Conservation (phyloP, 345 rosid species). For the Syzygium grande region DNA sequence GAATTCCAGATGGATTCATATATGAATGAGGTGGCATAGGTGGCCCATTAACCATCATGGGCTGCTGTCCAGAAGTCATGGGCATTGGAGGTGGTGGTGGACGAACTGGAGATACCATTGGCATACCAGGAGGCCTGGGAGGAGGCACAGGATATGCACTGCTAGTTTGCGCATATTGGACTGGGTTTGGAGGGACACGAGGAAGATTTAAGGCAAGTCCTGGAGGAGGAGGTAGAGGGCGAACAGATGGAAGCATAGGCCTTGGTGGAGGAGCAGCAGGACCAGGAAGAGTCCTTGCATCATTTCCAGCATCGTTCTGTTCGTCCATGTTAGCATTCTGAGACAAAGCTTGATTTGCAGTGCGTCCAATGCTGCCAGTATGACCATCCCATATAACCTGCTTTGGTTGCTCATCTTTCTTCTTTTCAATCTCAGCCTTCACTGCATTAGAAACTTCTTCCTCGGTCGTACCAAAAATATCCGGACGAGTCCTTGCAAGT, state of each 20-base stretch:
- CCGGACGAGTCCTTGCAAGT: constrained; percentile 80
- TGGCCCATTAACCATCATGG: constrained; percentile 50
- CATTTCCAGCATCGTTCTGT: constrained; percentile 34
- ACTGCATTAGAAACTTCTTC: constrained; percentile 96
- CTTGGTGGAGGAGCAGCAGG: constrained; percentile 84
- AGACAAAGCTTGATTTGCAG: constrained; percentile 81
- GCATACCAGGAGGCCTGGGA: constrained; percentile 57
- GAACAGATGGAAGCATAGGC: constrained; percentile 51
- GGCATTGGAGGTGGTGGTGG: constrained; percentile 55
- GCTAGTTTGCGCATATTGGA: constrained; percentile 32
- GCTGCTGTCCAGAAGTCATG: constrained; percentile 46
- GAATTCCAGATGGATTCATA: constrained; percentile 24
- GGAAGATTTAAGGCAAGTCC: constrained; percentile 74
- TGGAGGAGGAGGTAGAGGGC: constrained; percentile 85
- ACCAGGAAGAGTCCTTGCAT: constrained; percentile 58
- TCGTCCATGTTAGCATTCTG: constrained; percentile 56
- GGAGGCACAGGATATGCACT: constrained; percentile 40
- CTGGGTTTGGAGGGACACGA: constrained; percentile 49
- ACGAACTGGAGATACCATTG: constrained; percentile 48
- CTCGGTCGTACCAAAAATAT: constrained; percentile 91
- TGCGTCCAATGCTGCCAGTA: constrained; percentile 85
- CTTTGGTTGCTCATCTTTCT: constrained; percentile 86
- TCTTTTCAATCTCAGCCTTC: constrained; percentile 88
- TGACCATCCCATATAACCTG: constrained; percentile 98
- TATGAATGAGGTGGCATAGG: constrained; percentile 43